These are phyloP conservation scores for Amphichorda felina DNA, from an alignment of 2,329 filamentous ascomycete species.

Conservation along the genomic window DNA sequence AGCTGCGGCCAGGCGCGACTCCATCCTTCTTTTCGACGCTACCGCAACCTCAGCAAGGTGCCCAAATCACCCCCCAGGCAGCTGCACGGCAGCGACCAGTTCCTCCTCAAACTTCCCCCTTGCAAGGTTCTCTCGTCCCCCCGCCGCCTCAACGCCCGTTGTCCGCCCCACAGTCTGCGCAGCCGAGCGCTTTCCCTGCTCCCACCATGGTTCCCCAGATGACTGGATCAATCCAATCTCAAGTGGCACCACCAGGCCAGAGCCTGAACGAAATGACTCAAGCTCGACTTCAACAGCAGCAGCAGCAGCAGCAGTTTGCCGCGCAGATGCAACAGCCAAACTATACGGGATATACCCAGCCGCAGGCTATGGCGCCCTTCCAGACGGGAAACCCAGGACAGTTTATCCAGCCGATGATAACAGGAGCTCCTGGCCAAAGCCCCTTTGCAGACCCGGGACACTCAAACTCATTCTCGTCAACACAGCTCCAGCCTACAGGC, in stretches of 20 bases:
- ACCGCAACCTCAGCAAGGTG: slow-evolving; percentile 32
- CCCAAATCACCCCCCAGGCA: slow-evolving; percentile 20
- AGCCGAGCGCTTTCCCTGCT: slow-evolving; percentile 60
- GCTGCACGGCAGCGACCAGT: slow-evolving; percentile 54
- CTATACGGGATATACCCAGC: slow-evolving; percentile 23
- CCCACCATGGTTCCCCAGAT: slow-evolving; percentile 74
- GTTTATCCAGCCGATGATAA: slow-evolving; percentile 38
- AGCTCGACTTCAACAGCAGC: slow-evolving; percentile 51
- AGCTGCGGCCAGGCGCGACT: slow-evolving; percentile 39
- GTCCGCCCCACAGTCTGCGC: slow-evolving; percentile 76
- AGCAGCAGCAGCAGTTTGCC: slow-evolving; percentile 33
- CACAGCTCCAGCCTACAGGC: slow-evolving; percentile 54
- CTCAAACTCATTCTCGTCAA: slow-evolving; percentile 26
- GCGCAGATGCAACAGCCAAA: slow-evolving; percentile 15
- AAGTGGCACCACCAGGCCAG: slow-evolving; percentile 62
- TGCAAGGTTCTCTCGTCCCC: slow-evolving; percentile 56
- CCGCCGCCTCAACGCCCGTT: slow-evolving; percentile 67
- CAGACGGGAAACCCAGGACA: slow-evolving; percentile 14
- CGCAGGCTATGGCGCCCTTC: slow-evolving; percentile 25
- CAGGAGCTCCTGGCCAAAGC: slow-evolving; percentile 26
- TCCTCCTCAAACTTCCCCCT: slow-evolving; percentile 50
- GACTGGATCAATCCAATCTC: slow-evolving; percentile 55
- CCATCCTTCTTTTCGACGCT: slow-evolving; percentile 43
- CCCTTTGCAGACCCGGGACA: slow-evolving; percentile 23
- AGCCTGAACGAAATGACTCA: slow-evolving; percentile 64